Base-by-base conservation (phyloP, 805 yeast genomes). In the Kuraishia piskuri region DNA sequence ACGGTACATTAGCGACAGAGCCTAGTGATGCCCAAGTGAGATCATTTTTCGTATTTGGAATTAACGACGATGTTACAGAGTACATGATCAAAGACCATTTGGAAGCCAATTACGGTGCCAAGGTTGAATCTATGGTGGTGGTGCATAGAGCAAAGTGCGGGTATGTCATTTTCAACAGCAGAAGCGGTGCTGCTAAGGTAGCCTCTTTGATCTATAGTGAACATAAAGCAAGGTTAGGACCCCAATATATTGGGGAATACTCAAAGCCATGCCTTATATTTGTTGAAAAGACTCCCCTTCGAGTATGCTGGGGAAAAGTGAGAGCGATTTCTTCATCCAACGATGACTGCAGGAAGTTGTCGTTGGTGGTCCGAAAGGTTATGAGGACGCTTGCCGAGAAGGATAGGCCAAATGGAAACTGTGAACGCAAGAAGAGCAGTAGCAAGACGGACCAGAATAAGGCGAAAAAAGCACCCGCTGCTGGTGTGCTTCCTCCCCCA, bases 41-140 rank as follows among this genome's bases (percentile, higher is more conserved):
- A 52, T 77, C 90, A 0, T 77, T 90, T 52, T 90, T 90, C 63
- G 62, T 90, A 20, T 88, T 84, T 67, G 96, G 96, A 1, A 72
- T 89, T 20, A 83, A 78, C 55, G 79, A 80, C 3, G 81, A 82
- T 17, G 63, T 85, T 6, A 85, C 95, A 0, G 89, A 84, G 59
- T 83, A 82, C 65, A 68, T 70, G 52, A 70, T 90, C 17, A 63
- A 79, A 19, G 80, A 80, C 7, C 73, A 65, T 56, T 81, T 85
- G 53, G 70, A 70, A 40, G 62, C 53, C 22, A 53, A 68, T 23
- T 64, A 64, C 37, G 67, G 61, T 54, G 86, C 86, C 1, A 62
- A 69, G 37, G 58, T 86, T 12, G 75, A 77, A 52, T 66, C 79
- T 20, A 61, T 83, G 26, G 71, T 74, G 10, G 65, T 84, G 22